Percentiles rank a stretch among this genome's conserved stretches.
phyloP scores from a whole-genome alignment of 306 rosid species.

The Elaeagnus macrophylla region DNA sequence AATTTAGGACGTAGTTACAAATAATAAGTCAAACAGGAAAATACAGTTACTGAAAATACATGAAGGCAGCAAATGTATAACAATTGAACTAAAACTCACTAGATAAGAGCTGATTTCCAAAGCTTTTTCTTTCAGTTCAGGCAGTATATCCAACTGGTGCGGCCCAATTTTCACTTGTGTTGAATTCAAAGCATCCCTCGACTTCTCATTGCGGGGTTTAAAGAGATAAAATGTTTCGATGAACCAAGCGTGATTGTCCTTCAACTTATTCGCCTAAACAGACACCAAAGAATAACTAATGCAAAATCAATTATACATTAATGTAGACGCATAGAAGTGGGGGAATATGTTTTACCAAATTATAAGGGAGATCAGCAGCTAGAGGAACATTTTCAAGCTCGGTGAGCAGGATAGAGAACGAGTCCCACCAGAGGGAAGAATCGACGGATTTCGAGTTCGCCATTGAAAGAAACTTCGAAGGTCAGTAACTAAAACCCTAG shows the following conservation, averaged over 20 bases:
- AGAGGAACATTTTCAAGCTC: conserved; percentile 66
- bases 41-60: neutral
- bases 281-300: neutral
- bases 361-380: conserved; percentile 52
- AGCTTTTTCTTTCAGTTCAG: conserved; percentile 68
- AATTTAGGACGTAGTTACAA: neutral
- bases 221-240: conserved; percentile 47
- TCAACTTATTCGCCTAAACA: conserved; percentile 61
- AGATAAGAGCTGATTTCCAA: conserved; percentile 55
- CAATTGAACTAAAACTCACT: conserved; percentile 38
- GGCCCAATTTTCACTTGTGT: conserved; percentile 55
- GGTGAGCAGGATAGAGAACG: conserved; percentile 52
- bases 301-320: neutral
- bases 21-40: neutral
- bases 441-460: conserved; percentile 51
- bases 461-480: conserved; percentile 28
- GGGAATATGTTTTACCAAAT: conserved; percentile 34
- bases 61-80: neutral
- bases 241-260: conserved; percentile 64
- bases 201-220: conserved; percentile 60
- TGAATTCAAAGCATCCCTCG: conserved; percentile 64
- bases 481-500: neutral
- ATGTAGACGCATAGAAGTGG: neutral
- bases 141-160: conserved; percentile 38
- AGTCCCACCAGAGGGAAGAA: conserved; percentile 87